Base-by-base conservation (phyloP, 108 stramenopile genomes). In the Fragilariopsis cylindrus region DNA sequence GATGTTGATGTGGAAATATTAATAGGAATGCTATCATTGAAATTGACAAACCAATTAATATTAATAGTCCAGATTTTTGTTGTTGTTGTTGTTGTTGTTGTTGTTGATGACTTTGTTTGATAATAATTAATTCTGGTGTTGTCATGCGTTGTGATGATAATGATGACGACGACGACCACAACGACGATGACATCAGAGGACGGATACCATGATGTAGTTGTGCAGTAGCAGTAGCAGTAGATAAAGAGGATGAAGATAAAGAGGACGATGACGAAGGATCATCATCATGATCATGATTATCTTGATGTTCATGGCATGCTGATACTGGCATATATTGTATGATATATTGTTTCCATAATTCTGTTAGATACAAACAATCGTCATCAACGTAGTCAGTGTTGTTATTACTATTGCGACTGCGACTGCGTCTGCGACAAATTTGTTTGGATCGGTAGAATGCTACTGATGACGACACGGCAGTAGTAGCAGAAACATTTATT, bases 141-240 rank as follows among this genome's bases (percentile, higher is more conserved):
- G 30, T 30, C 30, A 30, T 30, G 30, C 30, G 30, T 30, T 30
- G 30, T 30, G 30, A 30, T 30, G 30, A 30, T 30, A 30, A 30
- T 30, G 30, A 30, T 30, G 30, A 30, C 2, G 30, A 30, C 30
- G 52, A 53, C 13, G 57, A 57, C 30, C 57, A 7, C 57, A n/a
- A 21, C 18, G 7, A 21, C 15, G 18, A 21, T 15, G 13, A 21
- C 1, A 9, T 7, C 5, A 1, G 57, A 7, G 7, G 57, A 16
- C 7, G 57, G 7, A 21, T 57, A 7, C 57, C 12, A 57, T 21
- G 50, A 13, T 13, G 50, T 52, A 9, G 13, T 52, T 52, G 12
- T 9, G 50, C 50, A 1, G 50, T 76, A 21, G 39, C n/a, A 30
- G 52, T 57, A 47, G 8, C 67, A 16, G 75, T 60, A 69, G 47